Evolutionary conservation across 257 asterid species (phyloP).

Genomic region (Solanum bulbocastanum): DNA sequence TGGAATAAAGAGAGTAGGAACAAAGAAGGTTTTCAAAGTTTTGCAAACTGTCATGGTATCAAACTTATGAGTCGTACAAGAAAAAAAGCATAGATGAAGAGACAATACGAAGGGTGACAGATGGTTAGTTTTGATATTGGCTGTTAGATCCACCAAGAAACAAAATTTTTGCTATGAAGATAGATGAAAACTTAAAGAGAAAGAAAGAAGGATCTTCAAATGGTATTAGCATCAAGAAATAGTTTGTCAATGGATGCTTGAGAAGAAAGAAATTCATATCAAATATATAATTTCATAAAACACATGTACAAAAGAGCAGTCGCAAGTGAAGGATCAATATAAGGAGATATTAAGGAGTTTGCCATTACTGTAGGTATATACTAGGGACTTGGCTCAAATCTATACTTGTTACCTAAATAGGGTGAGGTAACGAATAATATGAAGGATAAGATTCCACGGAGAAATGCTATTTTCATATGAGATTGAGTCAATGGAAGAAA

Average conservation of each 20-base stretch:
- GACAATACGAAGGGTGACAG: neutral
- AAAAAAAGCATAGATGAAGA: neutral
- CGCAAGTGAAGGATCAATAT: neutral
- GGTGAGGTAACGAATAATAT: neutral
- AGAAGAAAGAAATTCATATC: neutral
- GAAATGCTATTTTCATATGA: neutral
- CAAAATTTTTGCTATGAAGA: neutral
- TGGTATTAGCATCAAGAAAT: neutral
- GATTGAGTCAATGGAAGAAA: neutral
- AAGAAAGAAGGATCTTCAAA: neutral
- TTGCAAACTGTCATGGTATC: neutral
- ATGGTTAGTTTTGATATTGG: neutral
- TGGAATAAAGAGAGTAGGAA: neutral
- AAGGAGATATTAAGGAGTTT: neutral
- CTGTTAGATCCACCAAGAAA: neutral
- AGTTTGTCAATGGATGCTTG: neutral
- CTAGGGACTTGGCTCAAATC: neutral
- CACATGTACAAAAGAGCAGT: neutral
- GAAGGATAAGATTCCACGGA: neutral
- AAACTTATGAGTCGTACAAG: neutral
- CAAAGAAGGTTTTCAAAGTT: neutral
- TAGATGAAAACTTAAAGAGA: neutral
- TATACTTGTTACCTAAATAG: neutral
- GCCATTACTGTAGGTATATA: neutral
- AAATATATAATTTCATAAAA: neutral